These are phyloP conservation scores for Cladorrhinum sp. DNA, from an alignment of 2,329 filamentous ascomycete species.

Conservation along the genomic window DNA sequence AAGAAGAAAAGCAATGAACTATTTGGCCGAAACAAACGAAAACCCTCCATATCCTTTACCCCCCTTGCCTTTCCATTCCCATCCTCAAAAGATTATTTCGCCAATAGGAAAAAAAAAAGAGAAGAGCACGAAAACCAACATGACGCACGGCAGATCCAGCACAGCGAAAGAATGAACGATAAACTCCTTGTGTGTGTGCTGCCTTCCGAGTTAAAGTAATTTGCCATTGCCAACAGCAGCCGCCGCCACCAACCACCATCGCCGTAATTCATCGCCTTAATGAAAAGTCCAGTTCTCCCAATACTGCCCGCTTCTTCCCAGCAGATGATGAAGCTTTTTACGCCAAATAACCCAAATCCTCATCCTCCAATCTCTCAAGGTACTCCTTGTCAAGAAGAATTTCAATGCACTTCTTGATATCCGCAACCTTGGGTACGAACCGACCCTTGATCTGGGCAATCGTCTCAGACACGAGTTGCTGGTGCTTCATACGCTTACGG, in stretches of 20 bases:
- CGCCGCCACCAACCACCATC: background rate
- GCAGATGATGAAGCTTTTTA: slow-evolving; percentile 53
- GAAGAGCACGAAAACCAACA: background rate
- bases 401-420: slow-evolving; percentile 99
- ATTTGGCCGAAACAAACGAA: background rate
- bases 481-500: slow-evolving; percentile 97
- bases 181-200: background rate
- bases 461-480: slow-evolving; percentile 88
- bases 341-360: slow-evolving; percentile 91
- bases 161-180: background rate
- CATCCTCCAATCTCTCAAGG: slow-evolving; percentile 88
- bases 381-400: slow-evolving; percentile 99
- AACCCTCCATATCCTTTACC: background rate
- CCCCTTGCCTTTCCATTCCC: background rate
- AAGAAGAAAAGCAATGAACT: too few relatives aligned
- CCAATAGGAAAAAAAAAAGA: background rate
- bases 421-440: slow-evolving; percentile 86
- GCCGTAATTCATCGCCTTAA: too few relatives aligned
- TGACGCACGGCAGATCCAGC: background rate
- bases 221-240: too few relatives aligned
- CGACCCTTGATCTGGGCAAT: slow-evolving; percentile 92
- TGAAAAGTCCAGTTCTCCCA: background rate
- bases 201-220: slow-evolving; percentile 9
- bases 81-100: background rate
- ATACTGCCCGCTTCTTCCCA: background rate